Evolutionary conservation across 306 rosid species (phyloP).

Genomic region (Trifolium subterraneum): DNA sequence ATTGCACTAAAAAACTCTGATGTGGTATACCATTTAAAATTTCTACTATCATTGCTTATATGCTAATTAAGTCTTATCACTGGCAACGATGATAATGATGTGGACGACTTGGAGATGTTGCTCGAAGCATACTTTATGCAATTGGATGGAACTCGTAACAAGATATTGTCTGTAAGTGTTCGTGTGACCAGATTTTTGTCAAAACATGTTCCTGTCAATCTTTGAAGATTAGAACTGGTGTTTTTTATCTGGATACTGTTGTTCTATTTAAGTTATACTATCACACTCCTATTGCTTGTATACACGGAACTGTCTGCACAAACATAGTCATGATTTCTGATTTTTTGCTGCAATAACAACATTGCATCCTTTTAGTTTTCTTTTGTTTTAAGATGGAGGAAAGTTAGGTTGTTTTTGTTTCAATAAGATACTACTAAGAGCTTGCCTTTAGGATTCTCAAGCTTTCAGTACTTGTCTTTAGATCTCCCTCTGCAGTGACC

Average conservation of each 20-base stretch:
- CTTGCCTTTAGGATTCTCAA: slow-evolving; percentile 13
- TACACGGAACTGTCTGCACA: neutral
- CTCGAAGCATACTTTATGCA: slow-evolving; percentile 99
- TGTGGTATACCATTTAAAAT: no score
- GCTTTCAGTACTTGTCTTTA: slow-evolving; percentile 9
- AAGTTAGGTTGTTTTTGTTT: slow-evolving; percentile 26
- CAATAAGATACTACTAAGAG: neutral
- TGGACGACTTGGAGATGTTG: slow-evolving; percentile 98
- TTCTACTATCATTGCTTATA: no score
- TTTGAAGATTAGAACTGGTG: no score
- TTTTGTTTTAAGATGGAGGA: slow-evolving; percentile 18
- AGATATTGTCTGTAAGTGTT: slow-evolving; percentile 89
- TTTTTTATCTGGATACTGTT: slow-evolving; percentile 10
- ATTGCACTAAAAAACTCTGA: no score
- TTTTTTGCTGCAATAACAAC: neutral
- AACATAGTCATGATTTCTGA: neutral
- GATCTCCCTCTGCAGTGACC: neutral
- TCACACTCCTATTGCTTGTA: neutral
- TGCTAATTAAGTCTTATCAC: slow-evolving; percentile 74
- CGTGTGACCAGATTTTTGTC: slow-evolving; percentile 17
- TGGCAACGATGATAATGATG: slow-evolving; percentile 75
- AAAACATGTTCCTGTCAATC: no score
- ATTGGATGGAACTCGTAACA: slow-evolving; percentile 96
- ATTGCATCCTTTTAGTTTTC: slow-evolving; percentile 29
- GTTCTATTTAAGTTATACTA: neutral